Evolutionary conservation across 352 stramenopile species (phyloP).

Genomic region (Pythium phragmiticola): DNA sequence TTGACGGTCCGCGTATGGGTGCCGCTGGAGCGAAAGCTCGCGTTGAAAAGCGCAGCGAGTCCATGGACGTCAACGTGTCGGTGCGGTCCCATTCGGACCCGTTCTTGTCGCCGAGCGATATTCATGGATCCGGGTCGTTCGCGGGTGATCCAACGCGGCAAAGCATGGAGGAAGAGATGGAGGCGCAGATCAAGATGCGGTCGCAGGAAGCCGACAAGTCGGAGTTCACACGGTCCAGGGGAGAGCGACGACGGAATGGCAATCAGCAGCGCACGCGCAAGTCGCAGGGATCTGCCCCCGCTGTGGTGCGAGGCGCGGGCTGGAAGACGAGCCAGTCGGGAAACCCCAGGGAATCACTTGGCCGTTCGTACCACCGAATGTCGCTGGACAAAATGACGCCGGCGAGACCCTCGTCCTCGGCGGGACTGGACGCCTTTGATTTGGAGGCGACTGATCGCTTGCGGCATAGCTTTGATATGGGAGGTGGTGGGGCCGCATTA

Average conservation of each 20-base stretch:
- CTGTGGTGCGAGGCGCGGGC: background rate
- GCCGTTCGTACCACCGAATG: background rate
- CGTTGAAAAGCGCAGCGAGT: slow-evolving; percentile 21
- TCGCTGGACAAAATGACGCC: background rate
- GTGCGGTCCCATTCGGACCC: slow-evolving; percentile 59
- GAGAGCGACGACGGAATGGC: slow-evolving; percentile 26
- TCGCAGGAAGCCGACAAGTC: slow-evolving; percentile 45
- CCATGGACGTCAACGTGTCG: slow-evolving; percentile 37
- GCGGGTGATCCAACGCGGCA: slow-evolving; percentile 30
- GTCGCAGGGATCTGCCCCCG: slow-evolving; percentile 20
- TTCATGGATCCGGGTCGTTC: slow-evolving; percentile 32
- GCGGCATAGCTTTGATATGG: slow-evolving; percentile 25
- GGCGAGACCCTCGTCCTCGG: background rate
- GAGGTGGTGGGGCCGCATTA: background rate
- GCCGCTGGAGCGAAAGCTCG: background rate
- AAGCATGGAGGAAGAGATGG: slow-evolving; percentile 32
- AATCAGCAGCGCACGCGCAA: slow-evolving; percentile 29
- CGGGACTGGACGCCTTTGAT: slow-evolving; percentile 10
- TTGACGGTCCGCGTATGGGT: slow-evolving; percentile 14
- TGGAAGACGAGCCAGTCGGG: slow-evolving; percentile 27
- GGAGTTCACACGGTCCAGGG: slow-evolving; percentile 30
- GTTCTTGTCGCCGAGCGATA: slow-evolving; percentile 49
- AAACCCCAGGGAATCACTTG: background rate
- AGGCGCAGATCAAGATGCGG: slow-evolving; percentile 45
- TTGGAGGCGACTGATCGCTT: slow-evolving; percentile 13